Evolutionary conservation across 805 yeast species (phyloP).

Genomic region (Allodekkera sacchari): DNA sequence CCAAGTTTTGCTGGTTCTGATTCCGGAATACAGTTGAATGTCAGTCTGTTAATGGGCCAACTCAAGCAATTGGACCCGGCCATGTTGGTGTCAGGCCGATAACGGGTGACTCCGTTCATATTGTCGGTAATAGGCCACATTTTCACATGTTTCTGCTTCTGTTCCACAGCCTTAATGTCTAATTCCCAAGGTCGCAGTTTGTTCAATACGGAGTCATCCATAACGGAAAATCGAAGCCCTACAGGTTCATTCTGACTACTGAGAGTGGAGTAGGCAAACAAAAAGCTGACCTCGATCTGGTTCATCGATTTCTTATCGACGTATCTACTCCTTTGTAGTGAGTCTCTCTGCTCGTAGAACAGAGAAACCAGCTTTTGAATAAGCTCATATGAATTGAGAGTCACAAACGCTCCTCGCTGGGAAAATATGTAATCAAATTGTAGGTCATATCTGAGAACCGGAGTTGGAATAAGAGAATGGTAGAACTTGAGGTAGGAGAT

Average conservation of each 20-base stretch:
- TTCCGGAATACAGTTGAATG: too few species aligned
- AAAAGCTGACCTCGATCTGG: conserved; percentile 14
- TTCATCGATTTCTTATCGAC: conserved; percentile 6
- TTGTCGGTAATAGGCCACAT: conserved; percentile 22
- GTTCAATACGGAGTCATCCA: conserved; percentile 16
- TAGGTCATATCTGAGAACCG: conserved; percentile 9
- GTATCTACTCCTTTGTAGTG: not conserved
- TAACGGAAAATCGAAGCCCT: conserved; percentile 14
- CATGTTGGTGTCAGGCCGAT: conserved; percentile 10
- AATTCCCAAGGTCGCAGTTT: conserved; percentile 17
- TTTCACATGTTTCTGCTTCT: conserved; percentile 11
- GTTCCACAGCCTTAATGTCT: conserved; percentile 9
- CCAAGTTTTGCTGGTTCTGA: too few species aligned
- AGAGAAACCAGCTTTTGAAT: conserved; percentile 7
- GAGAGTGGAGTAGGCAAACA: conserved; percentile 3
- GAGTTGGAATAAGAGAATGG: conserved; percentile 21
- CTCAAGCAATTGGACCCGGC: conserved; percentile 6
- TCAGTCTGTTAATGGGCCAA: conserved; percentile 16
- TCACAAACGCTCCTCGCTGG: conserved; percentile 16
- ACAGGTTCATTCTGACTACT: conserved; percentile 4
- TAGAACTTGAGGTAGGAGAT: conserved; percentile 24
- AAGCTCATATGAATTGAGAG: conserved; percentile 13
- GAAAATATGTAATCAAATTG: conserved; percentile 15
- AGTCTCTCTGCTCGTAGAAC: not conserved
- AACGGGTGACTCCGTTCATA: conserved; percentile 10